phyloP scores from a whole-genome alignment of 73 alveolate genomes.

The Tetrahymena malaccensis region DNA sequence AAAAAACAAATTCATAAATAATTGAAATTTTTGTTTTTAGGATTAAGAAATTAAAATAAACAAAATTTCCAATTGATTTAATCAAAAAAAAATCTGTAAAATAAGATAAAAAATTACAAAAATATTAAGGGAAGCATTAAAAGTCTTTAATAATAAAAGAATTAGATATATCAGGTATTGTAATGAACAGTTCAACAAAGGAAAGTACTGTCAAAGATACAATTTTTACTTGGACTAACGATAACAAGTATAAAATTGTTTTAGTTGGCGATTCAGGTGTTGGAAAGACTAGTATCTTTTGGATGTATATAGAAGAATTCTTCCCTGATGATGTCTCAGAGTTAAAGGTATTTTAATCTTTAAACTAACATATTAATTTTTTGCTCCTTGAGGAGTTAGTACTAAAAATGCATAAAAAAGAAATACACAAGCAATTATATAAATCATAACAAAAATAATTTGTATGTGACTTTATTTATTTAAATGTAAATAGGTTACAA shows the following conservation, averaged over 20 bases:
- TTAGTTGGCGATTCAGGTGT: slow-evolving; percentile 28
- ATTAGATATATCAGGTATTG: background rate
- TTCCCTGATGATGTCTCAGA: background rate
- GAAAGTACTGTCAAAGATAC: background rate
- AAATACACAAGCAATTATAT: background rate
- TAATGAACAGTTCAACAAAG: background rate
- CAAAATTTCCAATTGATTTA: background rate
- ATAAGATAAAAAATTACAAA: background rate
- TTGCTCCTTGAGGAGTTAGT: background rate
- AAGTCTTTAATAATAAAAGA: background rate
- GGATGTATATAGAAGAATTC: background rate
- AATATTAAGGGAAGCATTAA: background rate
- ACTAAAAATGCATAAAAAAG: background rate
- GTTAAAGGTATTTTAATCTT: background rate
- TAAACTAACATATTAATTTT: slow-evolving; percentile 9
- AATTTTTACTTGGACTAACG: background rate
- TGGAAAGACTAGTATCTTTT: slow-evolving; percentile 23
- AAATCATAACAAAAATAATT: too few species aligned
- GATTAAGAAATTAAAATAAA: background rate
- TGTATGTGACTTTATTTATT: background rate
- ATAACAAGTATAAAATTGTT: slow-evolving; percentile 2
- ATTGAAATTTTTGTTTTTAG: background rate
- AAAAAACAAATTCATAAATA: background rate
- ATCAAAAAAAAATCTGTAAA: background rate
- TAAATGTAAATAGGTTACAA: background rate